Conservation (phyloP, 257 asterid genomes). For the Verbascum thapsus region DNA sequence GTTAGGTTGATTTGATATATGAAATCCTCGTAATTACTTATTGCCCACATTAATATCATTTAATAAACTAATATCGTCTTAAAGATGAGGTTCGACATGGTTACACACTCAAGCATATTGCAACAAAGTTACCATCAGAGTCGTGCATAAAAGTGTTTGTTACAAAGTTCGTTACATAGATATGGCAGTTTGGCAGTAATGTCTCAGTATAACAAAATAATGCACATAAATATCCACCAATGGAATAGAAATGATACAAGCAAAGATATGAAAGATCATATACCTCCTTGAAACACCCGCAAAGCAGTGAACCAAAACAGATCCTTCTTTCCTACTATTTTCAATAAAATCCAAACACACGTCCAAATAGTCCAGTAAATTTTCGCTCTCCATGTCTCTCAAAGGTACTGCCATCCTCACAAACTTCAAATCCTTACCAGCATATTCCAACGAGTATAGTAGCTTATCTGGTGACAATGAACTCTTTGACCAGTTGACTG, state of each 20-base stretch:
- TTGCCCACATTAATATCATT: not conserved
- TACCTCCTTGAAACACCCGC: constrained; percentile 99
- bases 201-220: not conserved
- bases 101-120: not conserved
- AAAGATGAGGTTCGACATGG: not conserved
- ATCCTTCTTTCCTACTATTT: constrained; percentile 75
- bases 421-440: constrained; percentile 89
- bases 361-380: constrained; percentile 87
- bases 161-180: not conserved
- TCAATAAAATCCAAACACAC: constrained; percentile 89
- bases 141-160: constrained; percentile 1
- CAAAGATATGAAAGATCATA: constrained; percentile 19
- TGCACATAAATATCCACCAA: constrained; percentile 6
- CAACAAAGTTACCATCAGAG: constrained; percentile 1
- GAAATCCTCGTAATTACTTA: not conserved
- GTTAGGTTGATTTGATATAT: not conserved
- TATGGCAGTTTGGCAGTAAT: not conserved
- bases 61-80: not conserved
- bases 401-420: constrained; percentile 88
- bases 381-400: constrained; percentile 89
- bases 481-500: constrained; percentile 49
- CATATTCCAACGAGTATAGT: constrained; percentile 77
- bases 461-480: constrained; percentile 71
- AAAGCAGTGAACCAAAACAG: constrained; percentile 94
- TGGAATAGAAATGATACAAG: constrained; percentile 7